Evolutionary conservation across 2,329 filamentous ascomycete genomes (phyloP).

Genomic region (Geosmithia morbida): DNA sequence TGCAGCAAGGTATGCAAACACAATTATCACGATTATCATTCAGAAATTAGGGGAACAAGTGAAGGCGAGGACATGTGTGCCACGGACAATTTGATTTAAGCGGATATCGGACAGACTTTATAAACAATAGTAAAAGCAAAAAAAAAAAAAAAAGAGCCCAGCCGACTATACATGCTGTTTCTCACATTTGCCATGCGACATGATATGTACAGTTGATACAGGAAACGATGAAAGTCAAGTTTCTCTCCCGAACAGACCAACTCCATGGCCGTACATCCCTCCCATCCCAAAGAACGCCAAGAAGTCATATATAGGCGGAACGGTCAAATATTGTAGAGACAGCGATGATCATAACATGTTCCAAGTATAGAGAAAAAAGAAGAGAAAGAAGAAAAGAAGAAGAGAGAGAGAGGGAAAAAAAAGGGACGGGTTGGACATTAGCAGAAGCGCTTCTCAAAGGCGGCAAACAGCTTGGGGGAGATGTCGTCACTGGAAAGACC

Average conservation of each 20-base stretch:
- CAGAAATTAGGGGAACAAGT: too few species aligned
- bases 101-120: background rate
- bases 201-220: background rate
- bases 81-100: background rate
- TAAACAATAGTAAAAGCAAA: background rate
- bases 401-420: too few species aligned
- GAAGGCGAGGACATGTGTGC: background rate
- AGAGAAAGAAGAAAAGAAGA: too few species aligned
- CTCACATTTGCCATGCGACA: too few species aligned
- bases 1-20: background rate
- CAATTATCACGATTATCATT: background rate
- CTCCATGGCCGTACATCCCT: background rate
- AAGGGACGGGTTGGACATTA: too few species aligned
- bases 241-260: background rate
- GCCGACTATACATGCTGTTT: background rate
- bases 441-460: slow-evolving; percentile 65
- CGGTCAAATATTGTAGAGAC: background rate
- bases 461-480: slow-evolving; percentile 69
- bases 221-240: background rate
- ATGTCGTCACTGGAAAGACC: slow-evolving; percentile 93
- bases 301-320: background rate
- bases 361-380: background rate
- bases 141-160: background rate
- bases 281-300: background rate
- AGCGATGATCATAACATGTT: background rate